Conservation (phyloP, 2,329 filamentous ascomycete species). For the Fragosphaeria purpurea region DNA sequence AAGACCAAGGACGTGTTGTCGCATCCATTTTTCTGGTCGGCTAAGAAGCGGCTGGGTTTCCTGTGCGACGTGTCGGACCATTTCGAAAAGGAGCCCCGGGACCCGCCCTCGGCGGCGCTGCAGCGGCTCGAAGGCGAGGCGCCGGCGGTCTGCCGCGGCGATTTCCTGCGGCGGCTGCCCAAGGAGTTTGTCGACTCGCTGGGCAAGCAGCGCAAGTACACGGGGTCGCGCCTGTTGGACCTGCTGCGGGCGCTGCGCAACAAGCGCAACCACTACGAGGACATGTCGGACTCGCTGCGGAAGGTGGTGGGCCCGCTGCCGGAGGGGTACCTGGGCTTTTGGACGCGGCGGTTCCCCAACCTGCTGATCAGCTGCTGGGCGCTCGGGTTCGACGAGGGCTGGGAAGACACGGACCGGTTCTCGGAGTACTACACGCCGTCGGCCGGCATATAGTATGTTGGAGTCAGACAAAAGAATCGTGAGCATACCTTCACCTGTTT, state of each 20-base stretch:
- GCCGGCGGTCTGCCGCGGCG: conserved; percentile 46
- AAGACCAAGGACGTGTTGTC: conserved; percentile 71
- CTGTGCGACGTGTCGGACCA: conserved; percentile 95
- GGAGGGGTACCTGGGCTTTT: conserved; percentile 75
- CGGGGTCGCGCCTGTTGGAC: conserved; percentile 71
- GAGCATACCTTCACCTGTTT: not conserved
- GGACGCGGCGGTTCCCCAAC: conserved; percentile 69
- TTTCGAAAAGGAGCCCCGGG: conserved; percentile 84
- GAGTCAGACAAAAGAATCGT: no score
- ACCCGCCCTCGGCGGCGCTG: conserved; percentile 64
- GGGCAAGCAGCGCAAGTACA: conserved; percentile 93
- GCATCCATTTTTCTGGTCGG: conserved; percentile 93
- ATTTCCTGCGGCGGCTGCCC: conserved; percentile 71
- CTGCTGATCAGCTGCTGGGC: conserved; percentile 71
- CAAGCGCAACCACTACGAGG: conserved; percentile 96
- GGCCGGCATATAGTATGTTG: conserved; percentile 9
- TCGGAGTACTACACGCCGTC: conserved; percentile 57
- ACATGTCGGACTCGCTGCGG: conserved; percentile 75
- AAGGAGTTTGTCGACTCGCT: conserved; percentile 78
- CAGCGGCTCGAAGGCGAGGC: conserved; percentile 46
- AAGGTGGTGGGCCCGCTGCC: conserved; percentile 60
- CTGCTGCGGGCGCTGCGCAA: conserved; percentile 81
- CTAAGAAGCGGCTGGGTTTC: conserved; percentile 82
- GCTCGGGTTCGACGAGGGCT: conserved; percentile 55
- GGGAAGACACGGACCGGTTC: conserved; percentile 57